phyloP scores from a whole-genome alignment of 140 eudicot species.

The Cichorium intybus region DNA sequence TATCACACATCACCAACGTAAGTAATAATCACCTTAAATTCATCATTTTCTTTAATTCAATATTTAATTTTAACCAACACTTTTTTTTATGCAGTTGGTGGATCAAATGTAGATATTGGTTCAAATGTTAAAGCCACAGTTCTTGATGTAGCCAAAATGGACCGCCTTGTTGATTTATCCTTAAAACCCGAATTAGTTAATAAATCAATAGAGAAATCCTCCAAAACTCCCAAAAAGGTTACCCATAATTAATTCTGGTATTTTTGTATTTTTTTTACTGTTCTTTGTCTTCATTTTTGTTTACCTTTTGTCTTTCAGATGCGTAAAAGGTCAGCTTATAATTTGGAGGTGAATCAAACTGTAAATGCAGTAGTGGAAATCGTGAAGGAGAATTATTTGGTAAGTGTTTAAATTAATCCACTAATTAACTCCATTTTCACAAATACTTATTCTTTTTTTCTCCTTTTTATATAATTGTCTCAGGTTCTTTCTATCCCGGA shows the following conservation, averaged over 20 bases:
- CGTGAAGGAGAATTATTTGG: constrained; percentile 88
- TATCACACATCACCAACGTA: constrained; percentile 75
- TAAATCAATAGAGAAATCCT: constrained; percentile 30
- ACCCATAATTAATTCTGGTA: neutral
- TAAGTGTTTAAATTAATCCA: constrained; percentile 17
- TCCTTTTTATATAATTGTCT: neutral
- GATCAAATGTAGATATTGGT: constrained; percentile 50
- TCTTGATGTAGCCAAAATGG: constrained; percentile 82
- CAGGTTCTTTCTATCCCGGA: constrained; percentile 89
- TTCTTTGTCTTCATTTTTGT: constrained; percentile 3
- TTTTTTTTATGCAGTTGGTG: constrained; percentile 56
- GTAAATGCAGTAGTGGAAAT: constrained; percentile 81
- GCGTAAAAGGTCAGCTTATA: constrained; percentile 67
- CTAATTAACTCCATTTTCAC: neutral
- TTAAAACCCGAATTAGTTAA: constrained; percentile 65
- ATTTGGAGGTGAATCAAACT: constrained; percentile 71
- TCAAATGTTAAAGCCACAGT: constrained; percentile 57
- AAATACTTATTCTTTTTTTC: constrained; percentile 15
- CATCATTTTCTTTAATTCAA: neutral
- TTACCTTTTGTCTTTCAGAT: constrained; percentile 40
- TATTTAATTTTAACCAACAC: neutral
- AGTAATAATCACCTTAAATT: constrained; percentile 25
- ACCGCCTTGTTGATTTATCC: constrained; percentile 87
- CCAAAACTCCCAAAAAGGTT: constrained; percentile 59
- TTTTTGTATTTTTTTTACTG: neutral